phyloP scores from a whole-genome alignment of 2,329 filamentous ascomycete species.

The Colletotrichum brevisporum region DNA sequence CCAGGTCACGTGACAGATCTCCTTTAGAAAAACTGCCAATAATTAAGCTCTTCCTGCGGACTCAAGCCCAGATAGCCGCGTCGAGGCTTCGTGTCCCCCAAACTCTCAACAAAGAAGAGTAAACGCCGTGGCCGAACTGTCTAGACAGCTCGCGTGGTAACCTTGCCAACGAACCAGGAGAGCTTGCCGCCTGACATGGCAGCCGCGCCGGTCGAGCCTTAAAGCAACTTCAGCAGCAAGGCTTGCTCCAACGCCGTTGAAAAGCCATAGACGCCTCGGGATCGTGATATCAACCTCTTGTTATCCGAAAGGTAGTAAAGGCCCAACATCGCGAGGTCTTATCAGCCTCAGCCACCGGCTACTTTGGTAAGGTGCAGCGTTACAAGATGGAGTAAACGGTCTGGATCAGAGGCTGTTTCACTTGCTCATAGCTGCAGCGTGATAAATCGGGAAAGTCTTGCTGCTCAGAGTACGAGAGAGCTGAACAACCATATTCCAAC shows the following conservation, averaged over 20 bases:
- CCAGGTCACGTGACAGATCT: background rate
- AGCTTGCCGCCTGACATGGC: background rate
- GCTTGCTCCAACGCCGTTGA: background rate
- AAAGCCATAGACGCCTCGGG: background rate
- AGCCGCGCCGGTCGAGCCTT: background rate
- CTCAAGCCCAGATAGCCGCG: background rate
- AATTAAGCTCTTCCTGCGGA: background rate
- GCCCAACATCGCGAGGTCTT: background rate
- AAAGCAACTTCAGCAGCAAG: background rate
- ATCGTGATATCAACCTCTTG: too few relatives aligned
- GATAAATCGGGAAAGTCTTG: background rate
- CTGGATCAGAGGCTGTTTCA: background rate
- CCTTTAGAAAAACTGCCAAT: background rate
- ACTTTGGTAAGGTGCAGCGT: too few relatives aligned
- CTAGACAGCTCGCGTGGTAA: background rate
- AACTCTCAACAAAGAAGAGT: background rate
- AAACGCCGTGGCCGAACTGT: background rate
- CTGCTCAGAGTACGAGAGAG: background rate
- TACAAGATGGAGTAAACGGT: background rate
- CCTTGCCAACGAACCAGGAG: background rate
- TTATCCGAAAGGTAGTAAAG: background rate
- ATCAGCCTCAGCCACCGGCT: background rate
- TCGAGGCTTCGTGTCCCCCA: background rate
- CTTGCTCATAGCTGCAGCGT: background rate
- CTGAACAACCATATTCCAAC: background rate